Conservation (phyloP, 495 filamentous ascomycete genomes). For the Clohesyomyces aquaticus region DNA sequence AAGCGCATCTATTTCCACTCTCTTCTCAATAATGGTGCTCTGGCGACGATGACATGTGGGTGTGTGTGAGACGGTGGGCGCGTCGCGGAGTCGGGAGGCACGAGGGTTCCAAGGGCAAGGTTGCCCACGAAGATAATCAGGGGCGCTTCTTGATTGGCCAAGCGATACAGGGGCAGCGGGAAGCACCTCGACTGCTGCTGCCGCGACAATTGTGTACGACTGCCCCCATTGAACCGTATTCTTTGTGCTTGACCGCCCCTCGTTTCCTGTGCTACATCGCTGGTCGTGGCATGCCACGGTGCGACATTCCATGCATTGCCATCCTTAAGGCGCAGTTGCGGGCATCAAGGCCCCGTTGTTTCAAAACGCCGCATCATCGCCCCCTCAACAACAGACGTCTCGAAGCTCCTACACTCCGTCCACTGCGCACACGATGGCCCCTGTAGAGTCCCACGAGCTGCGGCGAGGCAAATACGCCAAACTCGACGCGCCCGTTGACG, state of each 20-base stretch:
- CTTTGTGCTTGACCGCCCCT: conserved; percentile 1
- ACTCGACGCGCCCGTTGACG: conserved; percentile 32
- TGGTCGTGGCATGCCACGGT: not conserved
- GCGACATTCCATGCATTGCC: not conserved
- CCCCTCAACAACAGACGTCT: not conserved
- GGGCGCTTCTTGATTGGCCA: conserved; percentile 6
- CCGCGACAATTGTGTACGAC: conserved; percentile 17
- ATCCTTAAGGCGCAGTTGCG: not conserved
- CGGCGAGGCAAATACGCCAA: conserved; percentile 40
- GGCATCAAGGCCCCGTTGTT: conserved; percentile 17
- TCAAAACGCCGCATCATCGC: conserved; percentile 14
- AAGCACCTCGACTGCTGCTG: not conserved
- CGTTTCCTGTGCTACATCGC: not conserved
- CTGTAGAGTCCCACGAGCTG: conserved; percentile 34
- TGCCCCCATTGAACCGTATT: conserved; percentile 1
- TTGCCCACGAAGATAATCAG: no score
- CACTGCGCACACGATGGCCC: conserved; percentile 13
- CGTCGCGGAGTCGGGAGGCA: no score
- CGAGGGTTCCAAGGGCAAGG: no score
- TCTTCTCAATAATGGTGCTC: no score
- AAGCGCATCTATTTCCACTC: no score
- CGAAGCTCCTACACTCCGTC: not conserved
- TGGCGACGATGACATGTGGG: no score
- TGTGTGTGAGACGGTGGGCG: no score
- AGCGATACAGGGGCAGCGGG: not conserved